Base-by-base conservation (phyloP, 2,329 filamentous ascomycete species). In the Botryotinia calthae region DNA sequence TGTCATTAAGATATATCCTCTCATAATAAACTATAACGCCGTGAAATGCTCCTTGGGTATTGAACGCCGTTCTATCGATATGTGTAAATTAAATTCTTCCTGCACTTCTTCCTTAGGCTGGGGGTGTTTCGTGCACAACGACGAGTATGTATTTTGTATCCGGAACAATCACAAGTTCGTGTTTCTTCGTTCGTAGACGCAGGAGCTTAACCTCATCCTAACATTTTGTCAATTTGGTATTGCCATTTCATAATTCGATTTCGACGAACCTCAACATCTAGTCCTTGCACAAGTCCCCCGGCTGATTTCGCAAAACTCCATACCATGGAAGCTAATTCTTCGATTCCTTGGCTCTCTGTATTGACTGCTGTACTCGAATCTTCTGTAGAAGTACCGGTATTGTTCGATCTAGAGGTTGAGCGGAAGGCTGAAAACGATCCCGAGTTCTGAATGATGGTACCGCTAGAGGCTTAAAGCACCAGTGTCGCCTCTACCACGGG, bases 91-190 rank as follows among this genome's bases (percentile, higher is more conserved):
- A 61, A 54, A n/a, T 28, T 66, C 37, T 40, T 22, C 9, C 42
- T 54, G 48, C 70, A 48, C 8, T 40, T 34, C 12, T 31, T 20
- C 31, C 31, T 34, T 82, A 92, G 78, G 89, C 90, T 14, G 89
- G 87, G 56, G 92, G 90, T n/a, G 92, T 94, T 80, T 95, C 93
- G 82, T 95, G 93, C 72, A 95, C 88, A 54, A 94, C 91, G 71
- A 95, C 89, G 54, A 95, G 86, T 64, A 96, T 85, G 82, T 93
- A 97, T 79, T 93, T 94, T 58, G 87, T 80, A 81, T 95, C 93
- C 81, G 92, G 93, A 31, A 95, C 91, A 79, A 96, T 93, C 73
- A 96, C 91, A 75, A 96, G 84, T 82, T 97, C 93, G 78, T 94
- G 92, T 82, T 93, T 94, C 84, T 90, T 94, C n/a, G 93, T 95